phyloP scores from a whole-genome alignment of 2,329 filamentous ascomycete genomes.

The Bertia moriformis region DNA sequence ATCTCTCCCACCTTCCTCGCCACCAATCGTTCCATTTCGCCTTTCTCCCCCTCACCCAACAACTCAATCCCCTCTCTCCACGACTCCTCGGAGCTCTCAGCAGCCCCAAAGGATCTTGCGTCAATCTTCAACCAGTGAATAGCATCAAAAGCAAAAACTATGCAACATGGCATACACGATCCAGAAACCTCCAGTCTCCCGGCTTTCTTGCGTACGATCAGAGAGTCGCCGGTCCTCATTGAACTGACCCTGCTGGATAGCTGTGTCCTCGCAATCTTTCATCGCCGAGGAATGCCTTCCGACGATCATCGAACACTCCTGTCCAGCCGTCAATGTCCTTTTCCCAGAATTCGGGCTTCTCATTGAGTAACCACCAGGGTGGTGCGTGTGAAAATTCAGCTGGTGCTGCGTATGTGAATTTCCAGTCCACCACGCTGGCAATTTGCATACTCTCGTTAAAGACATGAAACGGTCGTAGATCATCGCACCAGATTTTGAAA shows the following conservation, averaged over 20 bases:
- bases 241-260: constrained; percentile 3
- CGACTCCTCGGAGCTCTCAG: neutral
- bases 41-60: neutral
- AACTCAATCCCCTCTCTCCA: neutral
- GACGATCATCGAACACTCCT: constrained; percentile 4
- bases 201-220: constrained; percentile 7
- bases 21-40: neutral
- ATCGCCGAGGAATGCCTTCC: constrained; percentile 7
- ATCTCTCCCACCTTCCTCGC: neutral
- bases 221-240: constrained; percentile 6
- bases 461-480: constrained; percentile 12
- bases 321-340: constrained; percentile 7
- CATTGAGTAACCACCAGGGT: constrained; percentile 11
- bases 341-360: constrained; percentile 10
- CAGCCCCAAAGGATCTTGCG: neutral
- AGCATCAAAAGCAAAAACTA: constrained; percentile 11
- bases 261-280: constrained; percentile 4
- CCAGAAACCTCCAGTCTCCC: constrained; percentile 9
- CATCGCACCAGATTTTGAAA: constrained; percentile 12
- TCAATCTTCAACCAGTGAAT: constrained; percentile 8
- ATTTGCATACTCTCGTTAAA: constrained; percentile 8
- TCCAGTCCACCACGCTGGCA: constrained; percentile 12
- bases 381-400: constrained; percentile 7
- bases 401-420: constrained; percentile 11
- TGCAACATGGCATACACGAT: constrained; percentile 6